Base-by-base conservation (phyloP, 1,284 basidiomycete species). In the Boletus smithii region DNA sequence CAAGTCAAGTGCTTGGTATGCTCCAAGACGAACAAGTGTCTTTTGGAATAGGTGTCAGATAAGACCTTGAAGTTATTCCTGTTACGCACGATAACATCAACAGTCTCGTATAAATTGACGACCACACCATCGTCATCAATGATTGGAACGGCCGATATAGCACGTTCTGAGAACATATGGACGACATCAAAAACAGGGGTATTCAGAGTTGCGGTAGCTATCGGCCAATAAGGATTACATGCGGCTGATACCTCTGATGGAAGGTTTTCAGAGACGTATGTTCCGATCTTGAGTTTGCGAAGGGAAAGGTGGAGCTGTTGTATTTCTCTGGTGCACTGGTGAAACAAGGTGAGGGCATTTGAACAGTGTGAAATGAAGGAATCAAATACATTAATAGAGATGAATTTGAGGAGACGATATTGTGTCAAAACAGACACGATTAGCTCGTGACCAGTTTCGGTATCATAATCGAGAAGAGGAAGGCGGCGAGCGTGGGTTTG, bases 101-200 rank as follows among this genome's bases (percentile, higher is more conserved):
- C 97, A 2, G 95, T 97, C 70, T 99, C 97, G 68, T 99, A 99
- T 36, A 99, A 70, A 66, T 99, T 95, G 49, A 99, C 82, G 27
- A 99, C 97, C 48, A 95, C 81, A 8, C 95, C 97, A 4, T 94
- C 81, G 48, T 91, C 85, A 62, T 97, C 91, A 18, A 99, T 77
- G 61, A 99, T 97, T 4, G 97, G 97, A 9, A 99, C 95, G 3
- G 95, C 95, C 18, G 92, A 95, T 57, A 99, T 97, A 13, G 93
- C 89, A 29, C 87, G 80, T 67, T 95, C 91, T 1, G 92, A 97
- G 66, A 99, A 99, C 88, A 97, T 94, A 67, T 99, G 97, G 1
- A 99, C 97, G 42, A 99, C 91, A 62, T 98, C 94, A 61, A 97
- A 97, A 1, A 99, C 97, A 16, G 91, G 88, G 1, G 95, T 98